A percentile compares a stretch with the other conserved stretches of the same genome.
Evolutionary conservation across 2,329 filamentous ascomycete genomes (phyloP).

Genomic region (Chlorencoelia australis): DNA sequence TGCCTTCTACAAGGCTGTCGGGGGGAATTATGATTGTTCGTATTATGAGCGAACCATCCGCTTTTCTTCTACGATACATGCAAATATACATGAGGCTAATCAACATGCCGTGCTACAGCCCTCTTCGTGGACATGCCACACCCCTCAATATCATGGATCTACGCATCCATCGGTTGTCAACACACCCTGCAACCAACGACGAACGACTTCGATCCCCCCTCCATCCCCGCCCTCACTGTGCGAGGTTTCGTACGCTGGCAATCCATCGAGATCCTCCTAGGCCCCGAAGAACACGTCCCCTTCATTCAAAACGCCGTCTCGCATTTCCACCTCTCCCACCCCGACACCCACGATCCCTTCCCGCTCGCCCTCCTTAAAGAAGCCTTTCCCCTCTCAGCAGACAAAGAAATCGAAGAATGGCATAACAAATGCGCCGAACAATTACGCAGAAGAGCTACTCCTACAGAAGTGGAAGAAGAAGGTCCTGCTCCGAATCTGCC

Average conservation of each 20-base stretch:
- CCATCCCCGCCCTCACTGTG: slow-evolving; percentile 70
- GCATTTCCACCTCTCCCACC: slow-evolving; percentile 66
- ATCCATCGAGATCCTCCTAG: slow-evolving; percentile 78
- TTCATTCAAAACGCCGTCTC: slow-evolving; percentile 74
- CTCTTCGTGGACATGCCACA: slow-evolving; percentile 71
- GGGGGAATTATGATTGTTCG: slow-evolving; percentile 62
- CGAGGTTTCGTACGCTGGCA: slow-evolving; percentile 90
- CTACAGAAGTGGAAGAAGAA: slow-evolving; percentile 21
- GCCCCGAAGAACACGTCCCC: slow-evolving; percentile 76
- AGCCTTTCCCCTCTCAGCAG: slow-evolving; percentile 63
- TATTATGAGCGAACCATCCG: too few species aligned
- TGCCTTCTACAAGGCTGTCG: slow-evolving; percentile 66
- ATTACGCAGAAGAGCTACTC: slow-evolving; percentile 49
- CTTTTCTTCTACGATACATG: too few species aligned
- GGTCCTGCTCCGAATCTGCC: slow-evolving; percentile 18
- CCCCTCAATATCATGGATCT: slow-evolving; percentile 78
- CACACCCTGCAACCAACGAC: slow-evolving; percentile 70
- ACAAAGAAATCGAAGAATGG: slow-evolving; percentile 77
- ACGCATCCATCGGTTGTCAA: slow-evolving; percentile 81
- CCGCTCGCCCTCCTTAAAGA: slow-evolving; percentile 45
- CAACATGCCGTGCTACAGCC: slow-evolving; percentile 29
- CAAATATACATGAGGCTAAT: slow-evolving; percentile 14
- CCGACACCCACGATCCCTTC: slow-evolving; percentile 61
- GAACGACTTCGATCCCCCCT: slow-evolving; percentile 63
- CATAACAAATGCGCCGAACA: slow-evolving; percentile 67